Conservation (phyloP, 352 stramenopile genomes). For the Globisporangium nodosum region DNA sequence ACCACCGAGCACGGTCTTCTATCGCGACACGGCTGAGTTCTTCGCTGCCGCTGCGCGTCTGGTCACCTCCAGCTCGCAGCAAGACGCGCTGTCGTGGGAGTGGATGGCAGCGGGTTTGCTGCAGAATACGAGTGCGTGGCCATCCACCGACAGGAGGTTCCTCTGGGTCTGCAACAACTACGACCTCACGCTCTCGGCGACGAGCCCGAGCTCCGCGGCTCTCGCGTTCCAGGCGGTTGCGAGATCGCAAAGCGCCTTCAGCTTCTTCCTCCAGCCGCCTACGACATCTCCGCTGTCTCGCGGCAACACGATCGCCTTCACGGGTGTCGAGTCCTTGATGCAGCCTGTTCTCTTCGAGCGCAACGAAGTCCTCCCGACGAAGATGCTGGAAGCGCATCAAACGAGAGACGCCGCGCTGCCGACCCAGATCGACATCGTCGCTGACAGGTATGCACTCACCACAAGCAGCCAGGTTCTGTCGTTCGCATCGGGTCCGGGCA, state of each 20-base stretch:
- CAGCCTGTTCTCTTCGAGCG: slow-evolving; percentile 15
- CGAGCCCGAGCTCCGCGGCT: slow-evolving; percentile 2
- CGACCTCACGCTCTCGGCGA: slow-evolving; percentile 7
- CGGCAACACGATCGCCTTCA: slow-evolving; percentile 4
- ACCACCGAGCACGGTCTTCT: slow-evolving; percentile 6
- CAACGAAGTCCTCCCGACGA: slow-evolving; percentile 14
- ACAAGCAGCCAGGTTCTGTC: slow-evolving; percentile 16
- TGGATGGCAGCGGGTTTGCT: slow-evolving; percentile 4
- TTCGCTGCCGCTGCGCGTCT: slow-evolving; percentile 14
- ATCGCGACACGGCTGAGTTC: slow-evolving; percentile 11
- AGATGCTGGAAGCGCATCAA: slow-evolving; percentile 23
- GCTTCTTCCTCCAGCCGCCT: slow-evolving; percentile 20
- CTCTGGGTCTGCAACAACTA: slow-evolving; percentile 14
- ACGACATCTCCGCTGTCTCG: slow-evolving; percentile 1
- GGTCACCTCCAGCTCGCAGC: slow-evolving; percentile 3
- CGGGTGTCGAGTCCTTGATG: slow-evolving; percentile 13
- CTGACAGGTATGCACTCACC: slow-evolving; percentile 17
- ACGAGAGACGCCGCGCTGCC: slow-evolving; percentile 21
- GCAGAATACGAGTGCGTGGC: slow-evolving; percentile 17
- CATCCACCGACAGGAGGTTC: slow-evolving; percentile 18
- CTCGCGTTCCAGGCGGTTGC: slow-evolving; percentile 12
- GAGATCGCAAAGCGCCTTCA: slow-evolving; percentile 22
- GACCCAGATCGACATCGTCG: slow-evolving; percentile 16
- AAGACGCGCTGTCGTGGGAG: slow-evolving; percentile 4
- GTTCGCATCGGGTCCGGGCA: slow-evolving; percentile 18